Base-by-base conservation (phyloP, 306 rosid genomes). In the Rosa persica region DNA sequence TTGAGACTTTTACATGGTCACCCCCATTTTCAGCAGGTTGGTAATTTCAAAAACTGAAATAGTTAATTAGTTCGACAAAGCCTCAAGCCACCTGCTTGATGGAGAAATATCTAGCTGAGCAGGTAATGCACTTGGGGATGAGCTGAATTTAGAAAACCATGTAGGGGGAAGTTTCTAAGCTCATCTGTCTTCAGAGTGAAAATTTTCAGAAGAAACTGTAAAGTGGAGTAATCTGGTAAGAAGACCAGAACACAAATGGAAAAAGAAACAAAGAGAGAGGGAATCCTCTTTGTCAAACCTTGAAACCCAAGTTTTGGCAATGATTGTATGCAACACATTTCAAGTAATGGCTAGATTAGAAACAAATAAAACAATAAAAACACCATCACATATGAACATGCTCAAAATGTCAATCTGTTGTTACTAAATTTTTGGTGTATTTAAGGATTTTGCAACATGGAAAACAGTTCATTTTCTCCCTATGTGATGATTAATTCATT, bases 31-130 rank as follows among this genome's bases (percentile, higher is more conserved):
- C 49, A 22, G 51, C 27, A 55, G 46, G 44, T 12, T 39, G 5
- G 39, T 38, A 17, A n/a, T 73, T 73, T 73, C 38, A 12, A 69
- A 51, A 34, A 72, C 48, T 51, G 22, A 72, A 16, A n/a, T 12
- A 51, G 48, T 36, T 5, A 51, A 11, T 54, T 72, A 20, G 12
- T n/a, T 36, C 38, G 9, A 55, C 39, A 30, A 22, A 9, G 52
- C 10, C 36, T 34, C 34, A 52, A 73, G 66, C 67, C 23, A 38
- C 16, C 20, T 23, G 11, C 36, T 10, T 38, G 7, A 73, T 73
- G 66, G 48, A 15, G 48, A 54, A 11, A 17, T 49, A 30, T 49
- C 62, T 27, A 54, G 62, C 75, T 72, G 76, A 51, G 64, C 64
- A 49, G 30, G 60, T 38, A 73, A 20, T 49, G 76, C 22, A 5